Conservation (phyloP, 1,284 basidiomycete genomes). For the Trichosporon asahii region DNA sequence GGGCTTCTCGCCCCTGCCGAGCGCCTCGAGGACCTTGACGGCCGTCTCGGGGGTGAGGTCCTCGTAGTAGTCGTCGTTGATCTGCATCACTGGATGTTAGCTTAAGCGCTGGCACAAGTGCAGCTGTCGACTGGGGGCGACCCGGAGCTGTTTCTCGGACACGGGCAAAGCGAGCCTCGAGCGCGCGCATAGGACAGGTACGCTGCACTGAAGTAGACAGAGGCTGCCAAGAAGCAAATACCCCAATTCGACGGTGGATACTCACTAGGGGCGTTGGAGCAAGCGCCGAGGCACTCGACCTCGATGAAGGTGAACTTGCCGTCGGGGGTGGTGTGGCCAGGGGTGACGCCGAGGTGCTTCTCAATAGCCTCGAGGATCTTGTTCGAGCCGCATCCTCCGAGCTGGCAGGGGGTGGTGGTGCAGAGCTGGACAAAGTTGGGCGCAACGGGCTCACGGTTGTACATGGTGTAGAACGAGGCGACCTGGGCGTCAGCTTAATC, state of each 20-base stretch:
- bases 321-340: constrained; percentile 88
- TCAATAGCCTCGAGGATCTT: constrained; percentile 84
- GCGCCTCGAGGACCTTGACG: constrained; percentile 78
- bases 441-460: constrained; percentile 94
- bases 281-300: constrained; percentile 97
- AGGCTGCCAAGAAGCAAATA: too few relatives aligned
- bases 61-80: constrained; percentile 98
- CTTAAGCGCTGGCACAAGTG: too few relatives aligned
- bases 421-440: constrained; percentile 95
- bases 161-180: too few relatives aligned
- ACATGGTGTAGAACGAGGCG: constrained; percentile 99
- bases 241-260: too few relatives aligned
- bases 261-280: constrained; percentile 89
- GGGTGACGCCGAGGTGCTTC: constrained; percentile 74
- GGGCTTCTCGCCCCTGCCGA: constrained; percentile 79
- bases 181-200: too few relatives aligned
- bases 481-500: constrained; percentile 54
- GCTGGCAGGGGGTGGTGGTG: constrained; percentile 98
- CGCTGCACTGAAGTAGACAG: too few relatives aligned
- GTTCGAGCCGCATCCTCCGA: constrained; percentile 77
- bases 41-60: constrained; percentile 91
- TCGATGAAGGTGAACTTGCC: constrained; percentile 97
- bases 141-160: too few relatives aligned
- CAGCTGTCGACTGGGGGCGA: too few relatives aligned
- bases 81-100: constrained; percentile 67